Evolutionary conservation across 2,329 filamentous ascomycete genomes (phyloP).

Genomic region (Monilinia aucupariae): DNA sequence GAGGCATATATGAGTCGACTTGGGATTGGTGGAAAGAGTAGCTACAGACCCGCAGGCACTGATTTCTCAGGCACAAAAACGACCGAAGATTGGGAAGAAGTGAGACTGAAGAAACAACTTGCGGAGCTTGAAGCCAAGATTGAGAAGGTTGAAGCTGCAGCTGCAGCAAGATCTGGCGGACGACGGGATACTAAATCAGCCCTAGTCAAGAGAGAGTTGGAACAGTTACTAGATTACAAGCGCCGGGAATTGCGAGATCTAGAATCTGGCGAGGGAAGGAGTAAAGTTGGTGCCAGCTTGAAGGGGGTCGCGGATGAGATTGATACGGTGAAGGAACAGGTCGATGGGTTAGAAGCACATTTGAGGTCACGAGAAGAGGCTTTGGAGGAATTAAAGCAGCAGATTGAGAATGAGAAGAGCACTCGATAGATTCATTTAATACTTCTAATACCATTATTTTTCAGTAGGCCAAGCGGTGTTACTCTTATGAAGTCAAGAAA

Average conservation of each 20-base stretch:
- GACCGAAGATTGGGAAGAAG: conserved; percentile 95
- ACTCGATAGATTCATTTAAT: conserved; percentile 38
- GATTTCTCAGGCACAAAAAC: conserved; percentile 82
- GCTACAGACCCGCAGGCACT: conserved; percentile 77
- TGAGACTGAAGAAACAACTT: conserved; percentile 87
- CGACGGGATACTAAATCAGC: conserved; percentile 77
- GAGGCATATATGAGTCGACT: conserved; percentile 92
- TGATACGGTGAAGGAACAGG: conserved; percentile 84
- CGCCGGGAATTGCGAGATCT: conserved; percentile 68
- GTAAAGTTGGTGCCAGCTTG: conserved; percentile 63
- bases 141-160: conserved; percentile 69
- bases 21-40: conserved; percentile 68
- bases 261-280: conserved; percentile 65
- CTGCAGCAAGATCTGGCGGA: conserved; percentile 56
- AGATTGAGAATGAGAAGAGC: conserved; percentile 82
- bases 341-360: conserved; percentile 83
- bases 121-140: conserved; percentile 85
- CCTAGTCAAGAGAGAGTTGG: conserved; percentile 87
- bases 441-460: conserved; percentile 14
- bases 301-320: conserved; percentile 81
- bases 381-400: conserved; percentile 68
- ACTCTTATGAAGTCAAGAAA: not conserved
- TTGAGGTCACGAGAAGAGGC: conserved; percentile 68
- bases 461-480: conserved; percentile 12
- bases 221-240: conserved; percentile 95